Evolutionary conservation across 495 filamentous ascomycete species (phyloP), one percentile per base, ranked within the genome.

Genomic region (Bombardia bombarda): DNA sequence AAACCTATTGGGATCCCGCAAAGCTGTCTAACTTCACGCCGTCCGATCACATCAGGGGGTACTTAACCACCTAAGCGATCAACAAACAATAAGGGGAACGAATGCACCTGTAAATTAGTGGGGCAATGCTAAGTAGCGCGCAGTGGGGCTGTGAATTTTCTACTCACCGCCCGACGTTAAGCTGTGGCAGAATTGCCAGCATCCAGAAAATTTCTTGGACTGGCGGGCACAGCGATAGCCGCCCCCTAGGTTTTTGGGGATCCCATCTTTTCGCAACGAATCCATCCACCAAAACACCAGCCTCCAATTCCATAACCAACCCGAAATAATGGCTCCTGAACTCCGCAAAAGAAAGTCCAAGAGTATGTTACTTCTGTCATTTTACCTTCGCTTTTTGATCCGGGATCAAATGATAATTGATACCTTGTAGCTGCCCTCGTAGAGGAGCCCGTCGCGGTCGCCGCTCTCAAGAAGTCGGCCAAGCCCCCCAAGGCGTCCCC

Each of bases 301-400:
- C 9, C 26, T 3, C 9, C 9, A 28, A 28, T 28, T n/a, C n/a
- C n/a, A n/a, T n/a, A n/a, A n/a, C n/a, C n/a, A n/a, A n/a, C n/a
- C 51, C 36, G 16, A 35, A 23, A 58, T 40, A 50, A 88, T 88
- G 84, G 80, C 83, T 24, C 75, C 80, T 40, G 82, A 83, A 56
- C 70, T 74, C 45, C 82, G 80, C 47, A 71, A 69, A 43, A 84
- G 78, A 57, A 87, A 87, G 69, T 72, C 80, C 57, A 89, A 86
- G 70, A 75, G 85, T 85, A 70, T 41, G 67, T 62, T 22, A 38
- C 42, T 43, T 19, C n/a, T n/a, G n/a, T n/a, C n/a, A n/a, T n/a
- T 47, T 47, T 24, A 14, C 19, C 17, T 13, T 3, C n/a, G 20
- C 20, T 2, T 31, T 17, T 17, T 0, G n/a, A 26, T 40, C 33